Base-by-base conservation (phyloP, 768 basidiomycete species). In the Hemileccinum rubropunctum region DNA sequence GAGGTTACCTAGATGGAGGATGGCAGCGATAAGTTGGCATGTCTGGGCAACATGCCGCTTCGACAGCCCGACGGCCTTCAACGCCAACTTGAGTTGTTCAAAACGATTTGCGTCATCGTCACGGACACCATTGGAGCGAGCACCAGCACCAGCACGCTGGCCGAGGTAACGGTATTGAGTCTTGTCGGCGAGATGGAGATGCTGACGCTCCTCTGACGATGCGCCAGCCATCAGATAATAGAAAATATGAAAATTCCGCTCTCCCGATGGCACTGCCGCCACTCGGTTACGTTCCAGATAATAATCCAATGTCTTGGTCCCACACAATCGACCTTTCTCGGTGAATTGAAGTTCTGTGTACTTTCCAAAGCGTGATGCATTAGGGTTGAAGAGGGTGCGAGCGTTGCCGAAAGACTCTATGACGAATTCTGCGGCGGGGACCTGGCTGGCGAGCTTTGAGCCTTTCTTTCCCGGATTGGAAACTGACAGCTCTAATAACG, bases 341-440 rank as follows among this genome's bases (percentile, higher is more conserved):
- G 82, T 90, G 73, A 98, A 98, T 70, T 98, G 97, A 0, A 99
- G 79, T 64, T 99, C 97, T 39, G 94, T 97, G 68, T 99, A 99
- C 67, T 95, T 94, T 48, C 95, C 97, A 64, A 95, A 97, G 42
- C 93, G 87, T 27, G 97, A 98, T 13, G 95, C 95, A 62, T 97
- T 97, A 41, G 91, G 81, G 63, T 98, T 97, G 73, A 91, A 87
- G 48, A 92, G 81, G 1, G 92, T 92, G 51, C 91, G 86, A 17
- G 95, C 91, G 59, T 90, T 88, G 14, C 95, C 95, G 64, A 98
- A 98, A 1, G 91, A 76, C 68, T 98, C 94, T 54, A 98, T 85
- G 52, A 98, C 91, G 67, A 93, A 98, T 75, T 97, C 91, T 20
- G 92, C 87, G 17, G 94, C 89, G 33, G 94, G 94, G 34, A 98